Evolutionary conservation across 768 basidiomycete genomes (phyloP).

Genomic region (Serendipita sp.): DNA sequence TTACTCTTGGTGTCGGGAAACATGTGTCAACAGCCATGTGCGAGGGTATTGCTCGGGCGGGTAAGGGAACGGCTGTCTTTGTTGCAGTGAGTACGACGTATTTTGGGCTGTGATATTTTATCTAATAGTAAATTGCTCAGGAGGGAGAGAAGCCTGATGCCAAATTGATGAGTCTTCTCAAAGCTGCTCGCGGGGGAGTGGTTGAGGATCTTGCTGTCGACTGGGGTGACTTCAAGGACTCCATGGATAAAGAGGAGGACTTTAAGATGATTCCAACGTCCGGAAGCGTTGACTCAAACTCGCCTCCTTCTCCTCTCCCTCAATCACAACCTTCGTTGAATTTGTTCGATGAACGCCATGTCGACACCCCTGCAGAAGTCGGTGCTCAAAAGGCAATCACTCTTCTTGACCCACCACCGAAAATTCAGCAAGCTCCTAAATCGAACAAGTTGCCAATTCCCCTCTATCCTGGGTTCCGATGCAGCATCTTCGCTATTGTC

Average conservation of each 20-base stretch:
- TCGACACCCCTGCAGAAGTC: not conserved
- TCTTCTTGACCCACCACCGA: not conserved
- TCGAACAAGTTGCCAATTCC: not conserved
- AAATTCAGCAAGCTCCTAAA: not conserved
- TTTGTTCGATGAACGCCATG: not conserved
- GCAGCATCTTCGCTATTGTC: not conserved
- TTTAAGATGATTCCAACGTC: constrained; percentile 7
- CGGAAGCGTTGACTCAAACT: not conserved
- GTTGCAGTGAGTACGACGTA: constrained; percentile 2
- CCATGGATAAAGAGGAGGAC: not conserved
- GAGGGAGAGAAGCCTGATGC: constrained; percentile 5
- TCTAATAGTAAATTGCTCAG: too few species aligned
- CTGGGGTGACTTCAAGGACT: not conserved
- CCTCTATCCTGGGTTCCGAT: constrained; percentile 5
- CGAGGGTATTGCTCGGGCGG: constrained; percentile 13
- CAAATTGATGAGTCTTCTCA: constrained; percentile 10
- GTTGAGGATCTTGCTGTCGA: constrained; percentile 10
- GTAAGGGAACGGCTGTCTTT: constrained; percentile 10
- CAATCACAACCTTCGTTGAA: not conserved
- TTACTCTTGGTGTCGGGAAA: constrained; percentile 14
- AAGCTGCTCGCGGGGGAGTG: constrained; percentile 8
- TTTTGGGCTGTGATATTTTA: too few species aligned
- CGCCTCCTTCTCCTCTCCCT: not conserved
- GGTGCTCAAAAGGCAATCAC: not conserved
- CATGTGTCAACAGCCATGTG: constrained; percentile 10